Evolutionary conservation across 2,329 filamentous ascomycete genomes (phyloP).

Genomic region (Fusarium sp.): DNA sequence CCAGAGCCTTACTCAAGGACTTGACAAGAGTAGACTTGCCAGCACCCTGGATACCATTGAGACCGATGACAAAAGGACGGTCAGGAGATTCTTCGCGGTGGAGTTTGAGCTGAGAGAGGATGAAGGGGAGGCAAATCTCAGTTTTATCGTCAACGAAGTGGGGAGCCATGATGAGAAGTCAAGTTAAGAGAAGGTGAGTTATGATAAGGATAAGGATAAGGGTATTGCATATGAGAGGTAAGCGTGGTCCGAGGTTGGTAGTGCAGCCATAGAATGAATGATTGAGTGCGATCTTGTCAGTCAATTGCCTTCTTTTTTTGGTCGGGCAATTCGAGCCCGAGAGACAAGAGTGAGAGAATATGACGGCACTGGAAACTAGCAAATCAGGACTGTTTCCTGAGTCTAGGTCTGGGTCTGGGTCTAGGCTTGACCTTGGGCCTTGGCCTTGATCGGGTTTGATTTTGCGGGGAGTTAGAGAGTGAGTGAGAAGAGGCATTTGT

Average conservation of each 20-base stretch:
- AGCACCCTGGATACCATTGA: slow-evolving; percentile 91
- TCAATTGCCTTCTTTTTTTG: slow-evolving; percentile 30
- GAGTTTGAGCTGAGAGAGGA: slow-evolving; percentile 67
- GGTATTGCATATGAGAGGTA: slow-evolving; percentile 19
- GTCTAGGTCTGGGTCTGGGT: slow-evolving; percentile 1
- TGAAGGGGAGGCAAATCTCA: slow-evolving; percentile 80
- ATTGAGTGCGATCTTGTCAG: slow-evolving; percentile 22
- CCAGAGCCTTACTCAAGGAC: slow-evolving; percentile 71
- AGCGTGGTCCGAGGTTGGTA: slow-evolving; percentile 12
- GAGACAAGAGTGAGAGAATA: slow-evolving; percentile 22
- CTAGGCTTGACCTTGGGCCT: neutral
- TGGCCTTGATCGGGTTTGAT: slow-evolving; percentile 8
- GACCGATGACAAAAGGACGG: slow-evolving; percentile 81
- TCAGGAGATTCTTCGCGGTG: slow-evolving; percentile 56
- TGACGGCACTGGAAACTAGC: slow-evolving; percentile 4
- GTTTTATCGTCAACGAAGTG: slow-evolving; percentile 80
- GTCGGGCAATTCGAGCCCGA: slow-evolving; percentile 34
- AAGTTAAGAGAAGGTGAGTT: neutral
- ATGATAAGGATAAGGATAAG: slow-evolving; percentile 23
- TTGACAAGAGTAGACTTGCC: slow-evolving; percentile 91
- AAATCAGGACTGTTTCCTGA: slow-evolving; percentile 31
- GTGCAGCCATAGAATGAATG: slow-evolving; percentile 28
- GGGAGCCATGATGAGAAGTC: slow-evolving; percentile 43
- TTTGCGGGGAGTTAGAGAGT: slow-evolving; percentile 36
- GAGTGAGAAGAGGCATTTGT: slow-evolving; percentile 25